Base-by-base conservation (phyloP, 2,329 filamentous ascomycete species). In the Penicillium freii region DNA sequence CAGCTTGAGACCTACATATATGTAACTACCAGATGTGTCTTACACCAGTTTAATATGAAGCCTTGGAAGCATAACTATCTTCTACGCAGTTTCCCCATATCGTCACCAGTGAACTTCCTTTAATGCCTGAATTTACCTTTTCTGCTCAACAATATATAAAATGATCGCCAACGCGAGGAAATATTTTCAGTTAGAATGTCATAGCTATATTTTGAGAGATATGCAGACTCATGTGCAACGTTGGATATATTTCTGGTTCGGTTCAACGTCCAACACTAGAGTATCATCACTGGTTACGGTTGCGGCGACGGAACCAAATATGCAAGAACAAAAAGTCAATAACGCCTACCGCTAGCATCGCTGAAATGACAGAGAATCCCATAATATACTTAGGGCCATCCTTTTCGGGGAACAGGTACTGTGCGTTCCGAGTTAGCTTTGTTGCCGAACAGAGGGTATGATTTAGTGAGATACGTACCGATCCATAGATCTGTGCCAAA, bases 401-500 rank as follows among this genome's bases (percentile, higher is more conserved):
- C 0, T 71, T 62, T 0, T 69, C 66, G 0, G 82, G 82, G 67
- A 83, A 84, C 3, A 84, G 63, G 60, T 83, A 78, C 0, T 80
- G 76, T 10, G 27, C 9, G 9, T 11, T 43, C 5, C 11, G 21
- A 25, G 43, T 36, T 46, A 44, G 21, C n/a, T 49, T 25, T 17
- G n/a, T 19, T 8, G 25, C 3, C 13, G 8, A 25, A 1, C 11
- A 33, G 8, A 5, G 17, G 1, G 9, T 7, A 31, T 17, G n/a
- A 2, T 15, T 27, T 34, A 29, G 38, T 5, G 3, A n/a, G 11
- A 21, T 10, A 39, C 43, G n/a, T 46, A 62, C 58, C 40, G 66
- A 66, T 23, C 82, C 82, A 58, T 84, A 84, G 19, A 85, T 84
- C 59, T 82, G 79, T 0, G 81, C 79, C 11, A 83, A 65, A 59